Base-by-base conservation (phyloP, 1,139 yeast species). In the Kluyveromyces marxianus region DNA sequence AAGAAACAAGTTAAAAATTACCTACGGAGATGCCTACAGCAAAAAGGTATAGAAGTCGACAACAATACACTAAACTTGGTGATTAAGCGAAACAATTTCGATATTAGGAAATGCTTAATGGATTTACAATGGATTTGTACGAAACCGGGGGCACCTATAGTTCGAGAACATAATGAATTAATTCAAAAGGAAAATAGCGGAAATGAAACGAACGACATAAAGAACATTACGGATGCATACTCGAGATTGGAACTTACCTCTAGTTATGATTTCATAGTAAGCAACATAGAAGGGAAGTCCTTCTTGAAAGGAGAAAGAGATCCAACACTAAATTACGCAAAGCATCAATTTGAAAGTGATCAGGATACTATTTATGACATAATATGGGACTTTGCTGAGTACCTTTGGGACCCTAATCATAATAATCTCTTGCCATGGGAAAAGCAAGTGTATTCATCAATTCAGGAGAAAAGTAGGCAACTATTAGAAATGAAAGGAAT, bases 101-200 rank as follows among this genome's bases (percentile, higher is more conserved):
- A 86, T 59, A 59, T 87, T 24, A 68, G 95, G 42, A 70, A 69
- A 47, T 69, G 77, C 27, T 60, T 87, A 7, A 69, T 74, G 59
- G 67, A 69, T 4, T 68, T 83, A 36, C 94, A 87, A 58, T 71
- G 76, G 50, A 53, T 79, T 52, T 81, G 53, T 25, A 44, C 51
- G 6, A 37, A 47, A 4, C 53, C 55, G 7, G 51, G 47, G 8
- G 39, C 35, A 3, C 39, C 46, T n/a, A 42, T 38, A 5, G 35
- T 21, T 4, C 33, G 21, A 14, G 21, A 14, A 14, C 21, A 14
- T 14, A 14, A 14, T 14, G 21, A 14, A 14, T 14, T 14, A 14
- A 14, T 14, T 14, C 21, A 14, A 14, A 14, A 14, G 21, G 21
- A 14, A 14, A 14, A 14, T 14, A 2, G 21, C 21, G 21, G 21